Evolutionary conservation across 176 grass and related monocot genomes (phyloP), one percentile per base, ranked within the genome.

Genomic region (Eleusine indica): DNA sequence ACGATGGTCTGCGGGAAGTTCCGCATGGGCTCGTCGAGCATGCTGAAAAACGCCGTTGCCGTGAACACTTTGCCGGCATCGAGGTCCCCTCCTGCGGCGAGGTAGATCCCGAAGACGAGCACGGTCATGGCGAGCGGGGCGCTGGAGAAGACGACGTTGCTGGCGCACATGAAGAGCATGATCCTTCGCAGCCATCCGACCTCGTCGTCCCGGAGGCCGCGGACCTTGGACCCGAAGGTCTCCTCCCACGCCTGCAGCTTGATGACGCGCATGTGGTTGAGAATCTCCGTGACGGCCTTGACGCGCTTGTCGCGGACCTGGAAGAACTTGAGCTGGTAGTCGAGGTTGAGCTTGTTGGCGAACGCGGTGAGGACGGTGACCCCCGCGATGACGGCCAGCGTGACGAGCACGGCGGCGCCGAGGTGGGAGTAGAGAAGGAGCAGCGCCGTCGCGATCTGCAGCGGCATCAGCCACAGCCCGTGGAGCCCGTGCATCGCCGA

Each of bases 241-340:
- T 89, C 80, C 80, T 94, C 92, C 92, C 92, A 94, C 0, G 92
- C 92, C 80, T 94, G 92, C 58, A 91, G 74, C 86, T 91, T 94
- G 88, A 94, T 88, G 7, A 89, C 86, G 41, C 83, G 80, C 86
- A 94, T 94, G 76, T 91, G 28, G 80, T 10, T 71, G 57, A 94
- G 92, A 89, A 94, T 94, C 86, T 94, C 92, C 17, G 89, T 91
- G 58, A 88, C 77, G 41, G 92, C 86, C 83, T 91, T 94, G 21
- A 94, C 76, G 29, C 92, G 86, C 42, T 61, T 77, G 77, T 94
- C 89, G 16, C 86, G 88, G 57, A 81, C 79, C 32, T 67, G 39
- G 12, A 89, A 70, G 35, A 94, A 86, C 54, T 71, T 75, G 83
- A 91, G 79, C 44, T 94, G 72, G 81, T 75, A 91, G 0, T n/a